Evolutionary conservation across 805 yeast genomes (phyloP), one percentile per base, ranked within the genome.

Genomic region (Zygotorulaspora chibaensis): DNA sequence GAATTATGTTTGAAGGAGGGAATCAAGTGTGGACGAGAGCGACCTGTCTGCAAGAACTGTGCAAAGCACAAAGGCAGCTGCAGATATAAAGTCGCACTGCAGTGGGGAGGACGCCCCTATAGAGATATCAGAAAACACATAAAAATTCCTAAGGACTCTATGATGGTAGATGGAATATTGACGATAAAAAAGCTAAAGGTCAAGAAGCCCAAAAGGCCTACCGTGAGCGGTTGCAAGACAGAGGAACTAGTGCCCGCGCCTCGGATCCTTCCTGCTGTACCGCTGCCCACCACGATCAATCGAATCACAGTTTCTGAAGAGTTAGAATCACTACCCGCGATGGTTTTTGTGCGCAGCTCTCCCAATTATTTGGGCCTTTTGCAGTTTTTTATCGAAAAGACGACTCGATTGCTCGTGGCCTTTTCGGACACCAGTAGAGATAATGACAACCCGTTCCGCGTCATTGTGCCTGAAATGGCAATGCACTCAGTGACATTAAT

Each of bases 21-120:
- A 57, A 73, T 80, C 28, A 83, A 84, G 62, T 85, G 95, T 58
- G 83, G 81, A 53, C 91, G 84, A 59, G 50, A 43, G 13, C 81
- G 80, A 57, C 93, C 93, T 0, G 49, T 56, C 0, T 85, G 95
- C 55, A 55, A 73, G 0, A 70, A 74, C 46, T 85, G 95, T 58
- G 34, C 56, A 1, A 79, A 75, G 49, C 62, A 73, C 2, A 62
- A 65, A 1, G 34, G 35, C 29, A 48, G 54, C 2, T 84, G 93
- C 63, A 89, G 84, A 57, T 84, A 84, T 53, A 68, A 81, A 3
- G 55, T 84, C 8, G 77, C 74, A 49, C 66, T 84, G 26, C 75
- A 79, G 0, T 84, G 91, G 91, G 89, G 55, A 10, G 50, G 50
- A 7, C 36, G 48, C 35, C 50, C 45, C 8, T 37, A 35, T 33